Base-by-base conservation (phyloP, 2,329 filamentous ascomycete species). In the Microdochium bolleyi region DNA sequence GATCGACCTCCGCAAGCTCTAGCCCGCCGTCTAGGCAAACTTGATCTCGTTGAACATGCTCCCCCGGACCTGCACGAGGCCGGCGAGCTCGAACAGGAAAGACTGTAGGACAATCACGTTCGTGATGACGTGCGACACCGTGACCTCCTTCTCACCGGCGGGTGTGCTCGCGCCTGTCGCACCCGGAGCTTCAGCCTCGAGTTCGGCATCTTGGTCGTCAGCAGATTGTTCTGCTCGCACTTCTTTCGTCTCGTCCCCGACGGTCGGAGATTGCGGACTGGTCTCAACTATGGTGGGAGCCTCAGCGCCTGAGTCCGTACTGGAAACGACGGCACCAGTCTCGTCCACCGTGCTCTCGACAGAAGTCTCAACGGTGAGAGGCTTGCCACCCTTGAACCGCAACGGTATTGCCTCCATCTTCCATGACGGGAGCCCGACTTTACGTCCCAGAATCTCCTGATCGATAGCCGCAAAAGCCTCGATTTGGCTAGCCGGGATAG, bases 21-120 rank as follows among this genome's bases (percentile, higher is more conserved):
- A 30, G 3, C 24, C 48, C 19, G 22, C 49, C 34, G 2, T 44
- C 52, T 62, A 78, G 24, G 67, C 70, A 67, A 86, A 89, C 38
- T 79, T 80, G 24, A 90, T 84, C 66, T 92, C 89, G 52, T 86
- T 85, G 68, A 92, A 92, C 49, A 92, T 67, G 13, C 84, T 84
- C 24, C 85, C 87, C 52, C 89, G 76, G 34, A 88, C 84, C 66
- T 92, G 88, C 54, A 91, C 76, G 60, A 92, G 68, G 24, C 87
- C 86, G 2, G 87, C 84, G 53, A 92, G 68, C 67, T 94, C 89
- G 50, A 92, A 76, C 50, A 92, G 69, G 64, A 94, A 94, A 34
- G 88, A 87, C 66, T 94, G 89, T 53, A 91, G 73, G 50, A 92
- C 80, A 54, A 92, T 81, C 41, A 87, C 82, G 65, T 92, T 94